Percentiles rank a stretch among this genome's conserved stretches.
These are phyloP conservation scores for Porpolomopsis calyptriformis DNA, from an alignment of 768 basidiomycete species.

Conservation along the genomic window DNA sequence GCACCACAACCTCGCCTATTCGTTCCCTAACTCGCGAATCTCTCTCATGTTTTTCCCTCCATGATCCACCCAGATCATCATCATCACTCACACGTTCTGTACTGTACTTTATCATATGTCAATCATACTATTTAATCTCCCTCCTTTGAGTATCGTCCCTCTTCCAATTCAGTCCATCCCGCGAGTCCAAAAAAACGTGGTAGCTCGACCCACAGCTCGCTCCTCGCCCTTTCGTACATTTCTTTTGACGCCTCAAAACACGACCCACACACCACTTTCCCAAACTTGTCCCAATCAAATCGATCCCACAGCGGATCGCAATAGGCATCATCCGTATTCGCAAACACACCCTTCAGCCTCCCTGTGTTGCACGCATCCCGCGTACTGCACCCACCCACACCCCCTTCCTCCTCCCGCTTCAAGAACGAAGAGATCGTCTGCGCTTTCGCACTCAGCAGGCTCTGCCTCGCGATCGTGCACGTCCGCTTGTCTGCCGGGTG, in stretches of 20 bases:
- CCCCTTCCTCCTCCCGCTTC: background rate
- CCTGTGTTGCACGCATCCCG: background rate
- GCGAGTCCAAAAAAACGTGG: background rate
- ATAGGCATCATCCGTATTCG: background rate
- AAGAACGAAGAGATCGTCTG: background rate
- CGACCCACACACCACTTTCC: background rate
- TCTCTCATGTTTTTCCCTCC: too few species aligned
- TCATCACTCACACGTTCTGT: too few species aligned
- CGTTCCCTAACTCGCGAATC: too few species aligned
- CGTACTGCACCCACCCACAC: background rate
- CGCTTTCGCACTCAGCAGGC: background rate
- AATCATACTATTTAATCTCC: too few species aligned
- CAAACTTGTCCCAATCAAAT: conserved; percentile 3
- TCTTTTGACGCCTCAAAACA: conserved; percentile 2
- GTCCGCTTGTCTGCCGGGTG: background rate
- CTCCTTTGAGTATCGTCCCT: too few species aligned
- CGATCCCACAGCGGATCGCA: conserved; percentile 1
- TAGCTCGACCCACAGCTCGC: background rate
- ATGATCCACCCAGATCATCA: too few species aligned
- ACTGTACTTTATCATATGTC: too few species aligned
- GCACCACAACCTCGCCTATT: too few species aligned
- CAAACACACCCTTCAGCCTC: background rate
- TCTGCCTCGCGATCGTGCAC: conserved; percentile 1
- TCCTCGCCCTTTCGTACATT: background rate
- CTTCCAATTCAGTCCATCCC: background rate